These are phyloP conservation scores for Dendrobium chrysotoxum DNA, from an alignment of 106 monocot species.

Conservation along the genomic window DNA sequence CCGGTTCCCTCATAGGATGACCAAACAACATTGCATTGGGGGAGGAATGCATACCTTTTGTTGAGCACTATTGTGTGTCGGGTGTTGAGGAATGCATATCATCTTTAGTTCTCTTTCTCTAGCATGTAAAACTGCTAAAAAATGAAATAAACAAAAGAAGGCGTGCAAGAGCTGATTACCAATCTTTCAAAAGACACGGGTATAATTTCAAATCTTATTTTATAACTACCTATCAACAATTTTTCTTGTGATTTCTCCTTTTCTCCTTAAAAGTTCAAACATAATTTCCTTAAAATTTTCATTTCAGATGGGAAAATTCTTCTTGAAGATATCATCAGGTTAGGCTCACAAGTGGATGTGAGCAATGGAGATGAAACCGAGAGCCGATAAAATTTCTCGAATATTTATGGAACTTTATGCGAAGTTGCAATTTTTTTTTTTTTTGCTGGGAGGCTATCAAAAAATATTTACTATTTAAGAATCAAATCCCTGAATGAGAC, in stretches of 20 bases:
- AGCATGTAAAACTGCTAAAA: too few species aligned
- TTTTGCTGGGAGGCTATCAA: neutral
- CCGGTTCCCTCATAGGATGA: too few species aligned
- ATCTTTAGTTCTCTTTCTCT: too few species aligned
- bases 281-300: neutral
- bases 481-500: too few species aligned
- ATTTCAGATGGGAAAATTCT: conserved; percentile 86
- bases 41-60: too few species aligned
- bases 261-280: neutral
- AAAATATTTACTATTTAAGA: too few species aligned
- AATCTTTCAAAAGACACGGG: conserved; percentile 88
- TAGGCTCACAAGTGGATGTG: conserved; percentile 44
- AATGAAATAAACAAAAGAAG: conserved; percentile 31
- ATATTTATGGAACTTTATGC: neutral
- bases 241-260: neutral
- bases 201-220: conserved; percentile 1
- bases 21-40: too few species aligned
- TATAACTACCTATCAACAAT: neutral
- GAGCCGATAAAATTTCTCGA: conserved; percentile 5
- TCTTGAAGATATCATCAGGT: conserved; percentile 85
- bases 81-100: too few species aligned
- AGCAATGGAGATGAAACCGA: conserved; percentile 21
- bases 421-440: neutral
- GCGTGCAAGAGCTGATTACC: conserved; percentile 80
- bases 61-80: too few species aligned